phyloP scores from a whole-genome alignment of 164 flowering plant genomes.

The Vitis rotundifolia region DNA sequence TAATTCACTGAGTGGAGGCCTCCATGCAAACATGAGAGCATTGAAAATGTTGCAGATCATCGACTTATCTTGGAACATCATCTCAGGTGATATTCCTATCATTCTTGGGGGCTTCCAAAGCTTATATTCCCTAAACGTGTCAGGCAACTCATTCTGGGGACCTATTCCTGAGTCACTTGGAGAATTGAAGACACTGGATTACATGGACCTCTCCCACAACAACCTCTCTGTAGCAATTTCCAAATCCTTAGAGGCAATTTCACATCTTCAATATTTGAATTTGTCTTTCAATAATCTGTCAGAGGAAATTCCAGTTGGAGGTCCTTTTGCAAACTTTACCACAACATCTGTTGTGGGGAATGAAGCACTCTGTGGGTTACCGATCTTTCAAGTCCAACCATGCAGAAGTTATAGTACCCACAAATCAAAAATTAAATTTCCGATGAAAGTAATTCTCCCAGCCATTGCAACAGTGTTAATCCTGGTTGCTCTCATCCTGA shows the following conservation, averaged over 20 bases:
- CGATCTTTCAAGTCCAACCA: neutral
- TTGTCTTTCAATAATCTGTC: constrained; percentile 8
- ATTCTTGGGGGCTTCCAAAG: constrained; percentile 1
- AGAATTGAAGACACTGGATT: neutral
- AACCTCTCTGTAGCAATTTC: constrained; percentile 7
- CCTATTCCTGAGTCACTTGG: constrained; percentile 7
- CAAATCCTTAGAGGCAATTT: neutral
- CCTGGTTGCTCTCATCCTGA: neutral
- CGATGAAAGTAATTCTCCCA: neutral
- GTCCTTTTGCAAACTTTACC: constrained; percentile 15
- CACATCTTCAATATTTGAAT: constrained; percentile 7
- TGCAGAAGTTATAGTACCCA: neutral
- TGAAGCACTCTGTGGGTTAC: constrained; percentile 12
- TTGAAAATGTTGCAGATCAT: constrained; percentile 1
- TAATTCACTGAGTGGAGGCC: constrained; percentile 13
- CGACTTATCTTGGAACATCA: constrained; percentile 14
- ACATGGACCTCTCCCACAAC: constrained; percentile 14
- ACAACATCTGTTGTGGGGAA: constrained; percentile 5
- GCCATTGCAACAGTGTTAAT: neutral
- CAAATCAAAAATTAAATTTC: no score
- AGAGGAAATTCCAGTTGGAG: constrained; percentile 12
- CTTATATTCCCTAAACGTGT: neutral
- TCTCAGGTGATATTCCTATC: constrained; percentile 3
- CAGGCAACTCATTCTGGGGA: constrained; percentile 4
- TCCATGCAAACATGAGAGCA: constrained; percentile 14